Base-by-base conservation (phyloP, 305 asterid species). In the Solanum hybrid region DNA sequence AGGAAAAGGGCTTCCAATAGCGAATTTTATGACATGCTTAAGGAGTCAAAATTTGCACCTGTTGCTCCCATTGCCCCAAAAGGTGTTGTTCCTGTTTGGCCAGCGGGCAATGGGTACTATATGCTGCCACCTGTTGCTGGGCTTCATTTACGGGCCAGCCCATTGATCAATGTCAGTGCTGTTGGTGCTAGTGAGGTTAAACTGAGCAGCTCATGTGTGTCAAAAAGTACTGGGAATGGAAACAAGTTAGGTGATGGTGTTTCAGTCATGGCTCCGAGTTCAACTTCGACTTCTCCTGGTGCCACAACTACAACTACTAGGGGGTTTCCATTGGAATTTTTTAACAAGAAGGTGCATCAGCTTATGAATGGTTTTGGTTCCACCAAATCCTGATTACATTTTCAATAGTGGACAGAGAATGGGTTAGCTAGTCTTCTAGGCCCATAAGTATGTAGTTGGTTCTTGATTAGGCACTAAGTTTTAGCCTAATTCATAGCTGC, bases 101-200 rank as follows among this genome's bases (percentile, higher is more conserved):
- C 93, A 2, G 85, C 89, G 72, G 88, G 89, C 22, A 37, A 40
- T 10, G 90, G 90, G 0, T 85, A 26, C 89, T 51, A 6, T 51
- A 16, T 51, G 66, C 91, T 35, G 81, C 91, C 4, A 80, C 88
- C 82, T 8, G 79, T 91, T 36, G 90, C 90, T 42, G 93, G 91
- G 86, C 90, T 95, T 36, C 98, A 94, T 87, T 87, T 93, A 88
- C 95, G 96, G 99, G 96, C 98, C 84, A 90, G 98, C 1, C 96
- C 96, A 32, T 91, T 94, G 20, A 95, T 90, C 91, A 92, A 90
- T 89, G 91, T 94, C 77, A 10, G 5, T 90, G 20, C 2, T 51
- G 80, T 91, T 76, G 51, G 87, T 11, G 36, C 79, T 32, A 32
- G 42, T 34, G 91, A 91, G 27, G 86, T 76, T 10, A 90, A 69